Conservation (phyloP, 106 monocot species). For the Dendrobium chrysotoxum region DNA sequence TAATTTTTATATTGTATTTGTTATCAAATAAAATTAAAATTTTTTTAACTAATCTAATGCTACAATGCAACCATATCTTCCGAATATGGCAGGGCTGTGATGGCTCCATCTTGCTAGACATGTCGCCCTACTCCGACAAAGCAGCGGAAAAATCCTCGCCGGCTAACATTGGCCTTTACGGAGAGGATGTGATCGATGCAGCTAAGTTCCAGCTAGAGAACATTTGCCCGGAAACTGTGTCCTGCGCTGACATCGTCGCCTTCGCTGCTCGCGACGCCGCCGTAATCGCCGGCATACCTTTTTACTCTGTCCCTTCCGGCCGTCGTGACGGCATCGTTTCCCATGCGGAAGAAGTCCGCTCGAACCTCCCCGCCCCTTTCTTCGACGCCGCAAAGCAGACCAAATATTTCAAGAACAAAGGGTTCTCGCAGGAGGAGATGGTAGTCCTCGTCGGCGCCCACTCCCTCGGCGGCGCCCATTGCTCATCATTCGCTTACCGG, state of each 20-base stretch:
- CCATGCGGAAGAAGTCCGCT: background rate
- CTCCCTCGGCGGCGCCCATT: slow-evolving; percentile 46
- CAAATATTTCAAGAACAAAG: slow-evolving; percentile 18
- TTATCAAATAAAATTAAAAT: too few relatives aligned
- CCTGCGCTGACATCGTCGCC: slow-evolving; percentile 53
- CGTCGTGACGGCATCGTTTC: slow-evolving; percentile 37
- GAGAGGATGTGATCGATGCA: slow-evolving; percentile 27
- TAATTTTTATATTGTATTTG: too few relatives aligned
- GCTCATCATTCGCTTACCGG: slow-evolving; percentile 22
- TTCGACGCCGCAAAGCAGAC: background rate
- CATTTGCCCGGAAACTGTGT: slow-evolving; percentile 26
- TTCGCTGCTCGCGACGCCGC: slow-evolving; percentile 43
- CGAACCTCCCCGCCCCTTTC: slow-evolving; percentile 19
- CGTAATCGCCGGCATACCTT: slow-evolving; percentile 12
- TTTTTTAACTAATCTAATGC: too few relatives aligned
- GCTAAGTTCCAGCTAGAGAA: slow-evolving; percentile 19
- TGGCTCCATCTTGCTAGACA: slow-evolving; percentile 46
- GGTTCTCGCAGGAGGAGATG: slow-evolving; percentile 29
- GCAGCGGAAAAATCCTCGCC: slow-evolving; percentile 27
- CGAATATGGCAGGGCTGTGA: slow-evolving; percentile 39
- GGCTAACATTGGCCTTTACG: slow-evolving; percentile 18
- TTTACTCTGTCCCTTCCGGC: slow-evolving; percentile 34
- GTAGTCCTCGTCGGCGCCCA: slow-evolving; percentile 48
- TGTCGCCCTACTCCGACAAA: slow-evolving; percentile 12
- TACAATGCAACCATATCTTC: too few relatives aligned